Evolutionary conservation across 108 stramenopile genomes (phyloP).

Genomic region (Discostella stelligeroides): DNA sequence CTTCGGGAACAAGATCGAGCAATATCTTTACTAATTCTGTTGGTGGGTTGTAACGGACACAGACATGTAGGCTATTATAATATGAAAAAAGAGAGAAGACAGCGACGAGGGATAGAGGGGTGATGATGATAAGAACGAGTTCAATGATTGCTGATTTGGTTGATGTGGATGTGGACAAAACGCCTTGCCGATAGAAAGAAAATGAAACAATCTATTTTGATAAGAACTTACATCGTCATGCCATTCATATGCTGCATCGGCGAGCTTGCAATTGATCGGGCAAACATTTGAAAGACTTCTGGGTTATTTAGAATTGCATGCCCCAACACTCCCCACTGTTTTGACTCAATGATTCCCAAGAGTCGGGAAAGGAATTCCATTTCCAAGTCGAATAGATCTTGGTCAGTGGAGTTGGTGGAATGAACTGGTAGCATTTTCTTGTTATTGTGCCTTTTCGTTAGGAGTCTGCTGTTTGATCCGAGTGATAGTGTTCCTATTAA

Average conservation of each 20-base stretch:
- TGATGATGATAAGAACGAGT: too few relatives aligned
- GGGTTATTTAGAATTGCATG: not conserved
- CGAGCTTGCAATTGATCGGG: not conserved
- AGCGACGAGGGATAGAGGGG: too few relatives aligned
- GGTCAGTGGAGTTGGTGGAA: too few relatives aligned
- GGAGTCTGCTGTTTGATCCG: too few relatives aligned
- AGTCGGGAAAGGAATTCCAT: conserved; percentile 1
- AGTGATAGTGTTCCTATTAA: too few relatives aligned
- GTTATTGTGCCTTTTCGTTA: too few relatives aligned
- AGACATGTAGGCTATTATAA: conserved; percentile 20
- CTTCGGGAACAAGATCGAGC: conserved; percentile 54
- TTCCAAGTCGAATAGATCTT: not conserved
- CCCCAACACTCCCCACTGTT: not conserved
- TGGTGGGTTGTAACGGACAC: conserved; percentile 30
- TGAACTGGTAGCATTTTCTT: too few relatives aligned
- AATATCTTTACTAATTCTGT: conserved; percentile 50
- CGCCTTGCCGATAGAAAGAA: too few relatives aligned
- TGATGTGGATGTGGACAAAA: too few relatives aligned
- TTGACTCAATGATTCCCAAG: not conserved
- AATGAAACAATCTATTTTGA: too few relatives aligned
- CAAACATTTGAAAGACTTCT: not conserved
- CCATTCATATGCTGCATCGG: not conserved
- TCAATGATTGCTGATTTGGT: too few relatives aligned
- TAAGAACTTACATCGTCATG: conserved; percentile 16
- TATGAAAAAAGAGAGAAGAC: too few relatives aligned